Percentiles rank a stretch among this genome's conserved stretches.
Conservation (phyloP, 345 rosid species). For the Chamaenerion angustifolium region DNA sequence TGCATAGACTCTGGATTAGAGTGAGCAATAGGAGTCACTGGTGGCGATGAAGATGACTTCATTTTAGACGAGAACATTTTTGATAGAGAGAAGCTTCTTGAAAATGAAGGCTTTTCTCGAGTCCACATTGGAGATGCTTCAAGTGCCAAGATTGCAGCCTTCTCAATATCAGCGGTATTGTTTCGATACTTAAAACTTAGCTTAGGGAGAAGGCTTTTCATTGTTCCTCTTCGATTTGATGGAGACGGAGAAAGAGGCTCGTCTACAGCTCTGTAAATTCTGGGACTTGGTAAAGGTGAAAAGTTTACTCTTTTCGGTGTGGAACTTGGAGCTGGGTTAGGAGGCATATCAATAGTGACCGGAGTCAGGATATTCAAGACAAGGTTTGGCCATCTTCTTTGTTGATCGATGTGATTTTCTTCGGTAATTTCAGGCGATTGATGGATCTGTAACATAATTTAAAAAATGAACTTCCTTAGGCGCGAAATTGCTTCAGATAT, state of each 20-base stretch:
- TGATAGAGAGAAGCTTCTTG: constrained; percentile 49
- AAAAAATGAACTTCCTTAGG: not conserved
- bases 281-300: constrained; percentile 69
- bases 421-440: constrained; percentile 51
- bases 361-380: constrained; percentile 36
- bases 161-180: constrained; percentile 49
- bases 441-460: constrained; percentile 25
- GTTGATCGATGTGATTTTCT: constrained; percentile 23
- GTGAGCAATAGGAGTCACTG: constrained; percentile 51
- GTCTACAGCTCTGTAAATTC: constrained; percentile 14
- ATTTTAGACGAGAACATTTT: constrained; percentile 40
- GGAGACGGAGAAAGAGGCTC: constrained; percentile 23
- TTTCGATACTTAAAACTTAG: constrained; percentile 52
- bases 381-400: constrained; percentile 19
- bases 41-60: constrained; percentile 53
- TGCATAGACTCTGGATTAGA: constrained; percentile 93
- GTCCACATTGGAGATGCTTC: constrained; percentile 29
- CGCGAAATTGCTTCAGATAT: not conserved
- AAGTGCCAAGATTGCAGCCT: constrained; percentile 55
- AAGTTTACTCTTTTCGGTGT: constrained; percentile 64
- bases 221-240: constrained; percentile 32
- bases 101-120: constrained; percentile 22
- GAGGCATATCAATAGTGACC: constrained; percentile 27
- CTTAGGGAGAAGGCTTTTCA: constrained; percentile 58
- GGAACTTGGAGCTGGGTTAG: constrained; percentile 26